Evolutionary conservation across 257 asterid species (phyloP), one percentile per base, ranked within the genome.

Genomic region (Ilex asprella): DNA sequence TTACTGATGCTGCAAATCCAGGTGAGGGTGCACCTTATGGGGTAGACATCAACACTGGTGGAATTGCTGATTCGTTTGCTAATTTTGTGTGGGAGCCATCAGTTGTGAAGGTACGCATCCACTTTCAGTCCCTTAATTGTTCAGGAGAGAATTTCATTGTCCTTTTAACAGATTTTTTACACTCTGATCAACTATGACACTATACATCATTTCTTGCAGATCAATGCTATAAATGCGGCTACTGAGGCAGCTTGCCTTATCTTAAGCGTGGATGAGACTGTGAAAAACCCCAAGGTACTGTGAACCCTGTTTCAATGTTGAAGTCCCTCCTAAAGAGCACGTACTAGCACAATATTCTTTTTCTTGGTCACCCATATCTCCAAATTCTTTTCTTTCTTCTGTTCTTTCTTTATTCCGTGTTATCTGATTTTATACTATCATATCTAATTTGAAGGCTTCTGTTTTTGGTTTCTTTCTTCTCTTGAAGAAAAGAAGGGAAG

Each of bases 191-290:
- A 16, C 21, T 32, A 12, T 46, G 27, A 29, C 8, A 44, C 27
- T 60, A 21, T 69, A 29, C 12, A 56, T 35, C 12, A 31, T 67
- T 43, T 60, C 62, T 55, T 47, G 49, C 81, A 86, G 97, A 81
- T 89, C 39, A 86, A 86, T 75, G 95, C 97, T 70, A 89, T 89
- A 55, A 86, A 89, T 66, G 97, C 95, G 10, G 95, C 97, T 39
- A 87, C 95, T 0, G 97, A 90, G 80, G 97, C 95, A 31, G 95
- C 95, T 60, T 90, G 95, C 79, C 88, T 87, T 29, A 82, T 90
- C 58, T 67, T 87, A 59, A 87, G 95, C 63, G 97, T 90, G 47
- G 95, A 87, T 59, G 95, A 87, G 71, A 90, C 95, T 1, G 92
- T 87, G 58, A 87, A 90, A 69, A 85, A 90, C 65, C 97, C 95